Conservation (phyloP, 345 rosid species). For the Camelina neglecta region DNA sequence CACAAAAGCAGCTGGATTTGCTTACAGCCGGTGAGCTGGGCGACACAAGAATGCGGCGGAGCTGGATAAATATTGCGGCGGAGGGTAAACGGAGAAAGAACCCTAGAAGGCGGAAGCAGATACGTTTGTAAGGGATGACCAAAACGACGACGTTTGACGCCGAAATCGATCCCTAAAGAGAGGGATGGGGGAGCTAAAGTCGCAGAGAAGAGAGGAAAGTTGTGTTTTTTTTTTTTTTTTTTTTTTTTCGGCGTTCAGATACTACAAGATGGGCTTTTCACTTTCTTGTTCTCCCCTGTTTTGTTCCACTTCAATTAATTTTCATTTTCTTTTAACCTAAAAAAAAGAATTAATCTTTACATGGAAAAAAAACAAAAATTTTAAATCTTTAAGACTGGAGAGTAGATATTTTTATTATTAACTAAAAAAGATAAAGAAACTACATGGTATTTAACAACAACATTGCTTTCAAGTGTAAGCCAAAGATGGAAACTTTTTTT, state of each 20-base stretch:
- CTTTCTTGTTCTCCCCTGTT: background rate
- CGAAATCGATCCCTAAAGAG: background rate
- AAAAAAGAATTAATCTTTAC: slow-evolving; percentile 2
- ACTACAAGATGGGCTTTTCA: slow-evolving; percentile 9
- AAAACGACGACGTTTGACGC: slow-evolving; percentile 37
- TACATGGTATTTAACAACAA: slow-evolving; percentile 18
- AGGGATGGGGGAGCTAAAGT: slow-evolving; percentile 2
- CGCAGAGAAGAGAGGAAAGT: slow-evolving; percentile 37
- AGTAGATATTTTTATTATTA: slow-evolving; percentile 21
- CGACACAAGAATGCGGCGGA: slow-evolving; percentile 25
- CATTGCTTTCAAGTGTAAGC: slow-evolving; percentile 1
- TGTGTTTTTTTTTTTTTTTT: background rate
- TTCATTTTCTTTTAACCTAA: slow-evolving; percentile 39
- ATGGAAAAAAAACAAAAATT: background rate
- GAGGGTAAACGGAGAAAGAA: slow-evolving; percentile 36
- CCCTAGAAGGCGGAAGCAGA: slow-evolving; percentile 39
- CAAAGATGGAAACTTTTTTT: slow-evolving; percentile 11
- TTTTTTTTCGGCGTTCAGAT: background rate
- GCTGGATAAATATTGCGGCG: slow-evolving; percentile 31
- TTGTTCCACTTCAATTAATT: slow-evolving; percentile 11
- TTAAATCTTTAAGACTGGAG: background rate
- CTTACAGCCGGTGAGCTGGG: slow-evolving; percentile 1
- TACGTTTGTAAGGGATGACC: background rate
- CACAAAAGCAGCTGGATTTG: slow-evolving; percentile 24
- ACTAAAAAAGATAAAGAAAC: slow-evolving; percentile 12